Percentiles rank a stretch among this genome's conserved stretches.
phyloP scores from a whole-genome alignment of 1,284 basidiomycete genomes.

The Boletus subluridellus region DNA sequence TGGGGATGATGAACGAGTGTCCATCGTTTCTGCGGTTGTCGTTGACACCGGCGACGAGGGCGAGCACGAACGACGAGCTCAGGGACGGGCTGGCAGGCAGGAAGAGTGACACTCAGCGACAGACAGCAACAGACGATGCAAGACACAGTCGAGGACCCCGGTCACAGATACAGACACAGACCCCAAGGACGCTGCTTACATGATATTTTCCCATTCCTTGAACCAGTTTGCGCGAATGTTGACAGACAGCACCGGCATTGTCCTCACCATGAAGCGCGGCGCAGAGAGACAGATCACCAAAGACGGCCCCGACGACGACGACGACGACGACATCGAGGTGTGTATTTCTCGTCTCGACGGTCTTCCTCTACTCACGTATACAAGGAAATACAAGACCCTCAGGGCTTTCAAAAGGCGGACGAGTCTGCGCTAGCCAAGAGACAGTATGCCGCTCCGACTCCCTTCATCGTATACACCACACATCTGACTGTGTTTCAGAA shows the following conservation, averaged over 20 bases:
- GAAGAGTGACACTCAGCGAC: neutral
- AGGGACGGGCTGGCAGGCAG: neutral
- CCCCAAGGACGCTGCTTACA: conserved; percentile 24
- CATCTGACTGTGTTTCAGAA: conserved; percentile 39
- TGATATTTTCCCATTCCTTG: conserved; percentile 17
- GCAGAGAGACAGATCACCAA: conserved; percentile 72
- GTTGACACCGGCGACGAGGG: conserved; percentile 43
- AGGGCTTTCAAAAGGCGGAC: conserved; percentile 56
- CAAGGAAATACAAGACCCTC: conserved; percentile 43
- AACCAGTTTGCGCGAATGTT: neutral
- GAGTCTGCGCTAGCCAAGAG: conserved; percentile 48
- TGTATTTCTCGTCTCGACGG: conserved; percentile 3
- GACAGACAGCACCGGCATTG: neutral
- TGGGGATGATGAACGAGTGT: conserved; percentile 68
- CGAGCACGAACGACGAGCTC: conserved; percentile 5
- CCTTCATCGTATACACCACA: neutral
- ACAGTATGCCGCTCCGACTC: conserved; percentile 41
- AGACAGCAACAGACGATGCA: neutral
- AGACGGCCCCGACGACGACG: conserved; percentile 48
- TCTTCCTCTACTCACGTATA: conserved; percentile 6
- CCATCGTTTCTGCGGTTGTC: conserved; percentile 51
- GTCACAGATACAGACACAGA: conserved; percentile 2
- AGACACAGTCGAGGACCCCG: conserved; percentile 2
- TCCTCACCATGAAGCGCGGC: conserved; percentile 60
- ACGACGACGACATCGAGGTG: conserved; percentile 39